These are phyloP conservation scores for Termitomyces sp. DNA, from an alignment of 768 basidiomycete species.

Conservation along the genomic window DNA sequence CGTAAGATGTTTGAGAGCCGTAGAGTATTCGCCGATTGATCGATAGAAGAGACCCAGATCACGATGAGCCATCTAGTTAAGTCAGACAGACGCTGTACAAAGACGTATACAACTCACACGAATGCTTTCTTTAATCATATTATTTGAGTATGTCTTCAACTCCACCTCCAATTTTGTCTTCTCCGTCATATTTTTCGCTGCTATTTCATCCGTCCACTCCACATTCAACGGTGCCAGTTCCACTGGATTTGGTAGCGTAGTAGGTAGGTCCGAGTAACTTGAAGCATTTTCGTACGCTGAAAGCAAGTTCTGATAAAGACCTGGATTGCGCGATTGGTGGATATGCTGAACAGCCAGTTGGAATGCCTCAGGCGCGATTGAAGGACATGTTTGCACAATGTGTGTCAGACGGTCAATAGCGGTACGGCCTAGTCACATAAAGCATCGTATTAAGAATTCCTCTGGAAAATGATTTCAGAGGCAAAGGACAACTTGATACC, in stretches of 20 bases:
- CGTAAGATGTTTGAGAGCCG: slow-evolving; percentile 77
- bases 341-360: slow-evolving; percentile 61
- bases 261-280: slow-evolving; percentile 16
- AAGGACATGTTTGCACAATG: slow-evolving; percentile 58
- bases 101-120: slow-evolving; percentile 47
- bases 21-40: slow-evolving; percentile 61
- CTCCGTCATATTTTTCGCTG: slow-evolving; percentile 65
- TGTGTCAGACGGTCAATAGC: slow-evolving; percentile 69
- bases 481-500: slow-evolving; percentile 32
- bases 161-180: slow-evolving; percentile 86
- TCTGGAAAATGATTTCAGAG: not conserved
- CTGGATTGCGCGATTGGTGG: slow-evolving; percentile 62
- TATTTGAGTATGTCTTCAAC: slow-evolving; percentile 89
- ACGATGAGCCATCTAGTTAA: slow-evolving; percentile 76
- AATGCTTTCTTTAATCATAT: slow-evolving; percentile 99
- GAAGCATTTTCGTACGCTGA: slow-evolving; percentile 48
- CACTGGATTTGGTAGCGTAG: slow-evolving; percentile 36
- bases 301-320: slow-evolving; percentile 46
- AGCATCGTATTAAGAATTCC: not conserved
- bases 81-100: not conserved
- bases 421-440: slow-evolving; percentile 50
- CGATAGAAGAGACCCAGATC: slow-evolving; percentile 82
- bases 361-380: slow-evolving; percentile 68
- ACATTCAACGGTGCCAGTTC: slow-evolving; percentile 53
- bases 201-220: slow-evolving; percentile 68